A percentile compares a stretch with the other conserved stretches of the same genome.
Evolutionary conservation across 2,329 filamentous ascomycete genomes (phyloP).

Genomic region (Colletotrichum orchidophilum): DNA sequence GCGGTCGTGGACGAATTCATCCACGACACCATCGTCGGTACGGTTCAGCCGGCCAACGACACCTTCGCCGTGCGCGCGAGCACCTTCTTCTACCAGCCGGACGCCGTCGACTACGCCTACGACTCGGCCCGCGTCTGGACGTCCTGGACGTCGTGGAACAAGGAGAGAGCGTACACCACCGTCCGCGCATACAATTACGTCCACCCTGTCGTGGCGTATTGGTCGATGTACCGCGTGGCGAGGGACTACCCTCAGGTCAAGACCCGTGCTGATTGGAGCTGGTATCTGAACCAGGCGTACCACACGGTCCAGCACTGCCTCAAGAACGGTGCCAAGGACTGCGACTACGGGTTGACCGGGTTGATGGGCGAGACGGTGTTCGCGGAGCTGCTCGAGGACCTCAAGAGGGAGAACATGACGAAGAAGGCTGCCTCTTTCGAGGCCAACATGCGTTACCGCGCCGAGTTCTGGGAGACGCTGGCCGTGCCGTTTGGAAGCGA

Average conservation of each 20-base stretch:
- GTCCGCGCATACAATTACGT: conserved; percentile 69
- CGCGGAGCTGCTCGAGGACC: conserved; percentile 60
- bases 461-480: conserved; percentile 58
- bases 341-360: conserved; percentile 54
- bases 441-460: conserved; percentile 57
- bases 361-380: conserved; percentile 70
- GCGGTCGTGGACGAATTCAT: conserved; percentile 63
- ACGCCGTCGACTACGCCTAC: conserved; percentile 54
- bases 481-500: conserved; percentile 67
- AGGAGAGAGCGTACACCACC: conserved; percentile 52
- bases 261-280: conserved; percentile 50
- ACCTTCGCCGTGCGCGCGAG: conserved; percentile 58
- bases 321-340: conserved; percentile 45
- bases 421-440: conserved; percentile 47
- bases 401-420: conserved; percentile 54
- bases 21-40: conserved; percentile 58
- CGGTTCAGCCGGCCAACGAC: conserved; percentile 49
- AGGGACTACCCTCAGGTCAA: conserved; percentile 55
- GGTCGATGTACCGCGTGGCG: conserved; percentile 65
- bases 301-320: conserved; percentile 55
- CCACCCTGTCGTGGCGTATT: conserved; percentile 64
- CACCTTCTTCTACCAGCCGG: conserved; percentile 65
- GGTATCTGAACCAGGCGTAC: conserved; percentile 66
- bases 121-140: conserved; percentile 54
- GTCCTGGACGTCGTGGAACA: conserved; percentile 38